Evolutionary conservation across 2,329 filamentous ascomycete species (phyloP).

Genomic region (Pseudogymnoascus sp.): DNA sequence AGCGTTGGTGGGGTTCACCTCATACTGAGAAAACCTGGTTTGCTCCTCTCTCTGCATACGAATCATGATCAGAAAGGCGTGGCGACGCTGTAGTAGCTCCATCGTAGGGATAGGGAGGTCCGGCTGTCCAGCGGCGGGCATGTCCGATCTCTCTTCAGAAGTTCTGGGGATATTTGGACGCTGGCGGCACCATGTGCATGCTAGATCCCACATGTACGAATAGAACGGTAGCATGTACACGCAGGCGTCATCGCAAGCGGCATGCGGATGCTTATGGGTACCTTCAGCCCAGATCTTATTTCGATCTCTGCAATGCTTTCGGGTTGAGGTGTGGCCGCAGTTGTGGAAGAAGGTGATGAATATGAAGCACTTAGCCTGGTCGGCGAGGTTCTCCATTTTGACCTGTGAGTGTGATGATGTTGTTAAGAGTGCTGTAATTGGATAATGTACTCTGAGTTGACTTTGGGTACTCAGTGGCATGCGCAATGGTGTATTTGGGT

Average conservation of each 20-base stretch:
- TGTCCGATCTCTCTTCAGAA: neutral
- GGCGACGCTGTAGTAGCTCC: neutral
- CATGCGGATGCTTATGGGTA: neutral
- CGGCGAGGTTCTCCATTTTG: neutral
- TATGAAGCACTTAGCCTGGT: neutral
- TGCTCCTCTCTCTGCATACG: neutral
- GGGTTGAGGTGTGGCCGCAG: neutral
- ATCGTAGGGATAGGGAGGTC: neutral
- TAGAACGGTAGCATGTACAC: neutral
- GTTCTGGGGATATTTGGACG: neutral
- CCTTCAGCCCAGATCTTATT: neutral
- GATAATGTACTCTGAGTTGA: neutral
- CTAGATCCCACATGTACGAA: neutral
- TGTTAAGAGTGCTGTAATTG: neutral
- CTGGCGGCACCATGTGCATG: constrained; percentile 1
- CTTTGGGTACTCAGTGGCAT: neutral
- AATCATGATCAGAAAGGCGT: neutral
- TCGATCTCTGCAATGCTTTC: neutral
- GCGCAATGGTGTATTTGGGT: neutral
- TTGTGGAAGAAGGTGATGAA: constrained; percentile 7
- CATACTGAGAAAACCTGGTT: neutral
- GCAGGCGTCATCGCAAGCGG: neutral
- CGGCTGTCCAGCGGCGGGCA: neutral
- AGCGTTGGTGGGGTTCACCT: neutral
- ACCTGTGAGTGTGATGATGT: neutral